Evolutionary conservation across 768 basidiomycete genomes (phyloP).

Genomic region (Collybia sordida): DNA sequence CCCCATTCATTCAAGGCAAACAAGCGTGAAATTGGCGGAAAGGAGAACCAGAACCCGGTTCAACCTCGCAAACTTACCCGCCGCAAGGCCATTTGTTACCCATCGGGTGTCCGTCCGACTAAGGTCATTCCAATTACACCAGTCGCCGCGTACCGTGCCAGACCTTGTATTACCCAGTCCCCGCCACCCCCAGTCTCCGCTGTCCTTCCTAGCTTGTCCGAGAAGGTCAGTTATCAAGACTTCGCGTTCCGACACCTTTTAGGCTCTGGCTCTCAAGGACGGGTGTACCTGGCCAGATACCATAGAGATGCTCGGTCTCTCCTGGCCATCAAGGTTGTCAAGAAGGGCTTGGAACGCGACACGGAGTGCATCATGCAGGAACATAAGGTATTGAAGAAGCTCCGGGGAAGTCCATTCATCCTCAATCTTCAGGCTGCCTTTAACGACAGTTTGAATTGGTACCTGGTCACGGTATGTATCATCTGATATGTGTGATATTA

Average conservation of each 20-base stretch:
- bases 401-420: constrained; percentile 9
- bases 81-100: too few relatives aligned
- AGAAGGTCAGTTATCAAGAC: background rate
- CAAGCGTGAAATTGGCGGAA: too few relatives aligned
- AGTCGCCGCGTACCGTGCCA: background rate
- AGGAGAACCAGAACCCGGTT: too few relatives aligned
- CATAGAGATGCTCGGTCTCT: background rate
- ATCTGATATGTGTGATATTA: background rate
- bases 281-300: constrained; percentile 11
- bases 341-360: constrained; percentile 3
- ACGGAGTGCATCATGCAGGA: constrained; percentile 7
- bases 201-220: background rate
- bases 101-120: background rate
- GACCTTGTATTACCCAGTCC: background rate
- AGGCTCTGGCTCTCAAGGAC: constrained; percentile 14
- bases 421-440: constrained; percentile 13
- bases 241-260: constrained; percentile 7
- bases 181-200: background rate
- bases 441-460: constrained; percentile 12
- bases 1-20: too few relatives aligned
- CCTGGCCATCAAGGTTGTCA: constrained; percentile 12
- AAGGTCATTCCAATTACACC: background rate
- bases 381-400: constrained; percentile 9
- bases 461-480: constrained; percentile 14
- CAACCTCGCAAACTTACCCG: too few relatives aligned